Evolutionary conservation across 441 rosid species (phyloP).

Genomic region (Eutrema salsugineum): DNA sequence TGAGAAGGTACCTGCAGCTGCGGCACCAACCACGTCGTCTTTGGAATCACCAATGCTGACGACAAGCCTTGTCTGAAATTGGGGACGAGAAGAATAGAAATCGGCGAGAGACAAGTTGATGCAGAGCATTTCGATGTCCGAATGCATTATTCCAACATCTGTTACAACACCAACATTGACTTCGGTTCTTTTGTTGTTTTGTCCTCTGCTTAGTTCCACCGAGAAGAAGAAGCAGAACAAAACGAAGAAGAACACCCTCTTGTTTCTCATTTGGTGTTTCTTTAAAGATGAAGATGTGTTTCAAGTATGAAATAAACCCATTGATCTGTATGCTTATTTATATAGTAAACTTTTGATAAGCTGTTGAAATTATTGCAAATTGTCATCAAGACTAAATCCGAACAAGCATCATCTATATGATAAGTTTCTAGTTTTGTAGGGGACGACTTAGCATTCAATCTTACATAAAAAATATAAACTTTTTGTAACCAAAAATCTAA

Average conservation of each 20-base stretch:
- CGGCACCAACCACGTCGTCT: slow-evolving; percentile 40
- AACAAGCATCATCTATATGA: background rate
- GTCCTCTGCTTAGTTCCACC: slow-evolving; percentile 12
- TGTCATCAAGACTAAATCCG: background rate
- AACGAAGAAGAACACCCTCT: background rate
- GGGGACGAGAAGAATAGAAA: slow-evolving; percentile 38
- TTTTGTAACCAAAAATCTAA: background rate
- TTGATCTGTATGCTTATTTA: background rate
- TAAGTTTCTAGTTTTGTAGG: background rate
- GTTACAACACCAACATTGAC: slow-evolving; percentile 56
- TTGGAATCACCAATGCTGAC: slow-evolving; percentile 37
- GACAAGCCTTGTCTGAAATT: slow-evolving; percentile 41
- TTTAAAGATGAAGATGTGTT: background rate
- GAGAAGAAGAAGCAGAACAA: background rate
- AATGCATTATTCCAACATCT: slow-evolving; percentile 27
- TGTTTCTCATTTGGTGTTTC: background rate
- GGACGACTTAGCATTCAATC: background rate
- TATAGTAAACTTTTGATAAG: background rate
- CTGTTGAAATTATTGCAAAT: background rate
- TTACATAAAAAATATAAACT: no score
- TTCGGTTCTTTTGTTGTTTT: slow-evolving; percentile 8
- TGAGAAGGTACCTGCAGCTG: slow-evolving; percentile 41
- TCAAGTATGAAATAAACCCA: background rate
- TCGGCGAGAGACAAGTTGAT: slow-evolving; percentile 55
- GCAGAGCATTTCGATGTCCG: slow-evolving; percentile 40